Conservation (phyloP, 2,329 filamentous ascomycete species). For the Fusarium robinianum region DNA sequence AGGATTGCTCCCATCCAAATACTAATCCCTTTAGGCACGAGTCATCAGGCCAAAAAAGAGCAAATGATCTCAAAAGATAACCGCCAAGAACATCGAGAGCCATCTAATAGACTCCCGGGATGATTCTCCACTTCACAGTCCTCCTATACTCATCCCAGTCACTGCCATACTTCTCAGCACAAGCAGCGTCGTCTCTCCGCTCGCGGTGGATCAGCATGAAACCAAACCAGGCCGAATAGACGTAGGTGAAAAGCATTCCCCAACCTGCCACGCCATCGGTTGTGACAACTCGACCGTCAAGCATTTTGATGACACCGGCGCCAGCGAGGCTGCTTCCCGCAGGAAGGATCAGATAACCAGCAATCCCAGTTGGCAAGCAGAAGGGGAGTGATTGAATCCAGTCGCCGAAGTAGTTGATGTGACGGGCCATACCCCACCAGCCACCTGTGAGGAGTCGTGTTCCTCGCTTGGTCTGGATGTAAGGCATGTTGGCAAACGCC, state of each 20-base stretch:
- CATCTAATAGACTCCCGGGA: slow-evolving; percentile 68
- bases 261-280: slow-evolving; percentile 75
- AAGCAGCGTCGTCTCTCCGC: slow-evolving; percentile 83
- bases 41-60: too few species aligned
- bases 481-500: slow-evolving; percentile 73
- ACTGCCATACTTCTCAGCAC: slow-evolving; percentile 80
- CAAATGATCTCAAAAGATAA: too few species aligned
- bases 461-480: slow-evolving; percentile 80
- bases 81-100: too few species aligned
- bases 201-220: slow-evolving; percentile 83
- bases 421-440: slow-evolving; percentile 88
- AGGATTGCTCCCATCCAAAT: too few species aligned
- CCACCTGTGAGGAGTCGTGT: slow-evolving; percentile 79
- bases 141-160: slow-evolving; percentile 87
- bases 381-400: slow-evolving; percentile 91
- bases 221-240: slow-evolving; percentile 88
- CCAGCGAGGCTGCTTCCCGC: slow-evolving; percentile 47
- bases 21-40: too few species aligned
- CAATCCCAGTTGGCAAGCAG: slow-evolving; percentile 78
- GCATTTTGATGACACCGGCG: slow-evolving; percentile 56
- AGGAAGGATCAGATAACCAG: slow-evolving; percentile 73
- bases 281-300: slow-evolving; percentile 64
- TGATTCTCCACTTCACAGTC: slow-evolving; percentile 75
- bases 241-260: slow-evolving; percentile 87
- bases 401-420: slow-evolving; percentile 94